A percentile compares a stretch with the other conserved stretches of the same genome.
Conservation (phyloP, 768 basidiomycete species). For the Ramaria sp. region DNA sequence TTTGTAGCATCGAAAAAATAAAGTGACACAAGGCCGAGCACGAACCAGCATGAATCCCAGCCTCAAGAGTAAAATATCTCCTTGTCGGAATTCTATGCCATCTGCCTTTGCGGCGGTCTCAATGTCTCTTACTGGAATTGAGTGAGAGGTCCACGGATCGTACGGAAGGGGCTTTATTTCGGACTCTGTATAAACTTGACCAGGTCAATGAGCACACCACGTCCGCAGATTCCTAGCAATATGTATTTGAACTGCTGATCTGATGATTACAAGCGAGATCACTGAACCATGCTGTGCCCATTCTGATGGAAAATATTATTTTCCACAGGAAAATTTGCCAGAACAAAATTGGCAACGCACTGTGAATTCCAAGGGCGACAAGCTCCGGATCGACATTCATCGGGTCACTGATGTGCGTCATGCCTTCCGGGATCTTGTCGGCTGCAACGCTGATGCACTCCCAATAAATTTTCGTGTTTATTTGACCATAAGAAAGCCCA, state of each 20-base stretch:
- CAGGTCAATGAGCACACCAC: constrained; percentile 57
- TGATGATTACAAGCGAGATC: neutral
- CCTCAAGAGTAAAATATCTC: constrained; percentile 51
- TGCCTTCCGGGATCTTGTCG: neutral
- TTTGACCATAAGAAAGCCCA: no score
- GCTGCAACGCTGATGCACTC: neutral
- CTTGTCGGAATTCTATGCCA: constrained; percentile 46
- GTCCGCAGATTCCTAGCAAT: constrained; percentile 41
- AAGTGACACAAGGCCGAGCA: neutral
- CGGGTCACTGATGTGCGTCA: constrained; percentile 18
- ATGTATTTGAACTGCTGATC: neutral
- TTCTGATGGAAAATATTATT: constrained; percentile 27
- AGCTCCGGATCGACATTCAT: constrained; percentile 34
- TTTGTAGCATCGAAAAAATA: no score
- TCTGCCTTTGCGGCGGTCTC: constrained; percentile 48
- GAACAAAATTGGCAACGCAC: constrained; percentile 27
- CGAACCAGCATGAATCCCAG: constrained; percentile 44
- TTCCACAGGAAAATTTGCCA: no score
- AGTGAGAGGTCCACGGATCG: constrained; percentile 51
- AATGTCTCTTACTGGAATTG: constrained; percentile 41
- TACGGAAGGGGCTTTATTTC: constrained; percentile 35
- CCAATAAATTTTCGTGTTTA: neutral
- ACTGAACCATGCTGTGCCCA: constrained; percentile 49
- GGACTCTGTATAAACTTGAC: constrained; percentile 37
- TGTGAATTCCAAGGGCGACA: constrained; percentile 55